These are phyloP conservation scores for Globisporangium yorkense DNA, from an alignment of 352 stramenopile genomes.

Conservation along the genomic window DNA sequence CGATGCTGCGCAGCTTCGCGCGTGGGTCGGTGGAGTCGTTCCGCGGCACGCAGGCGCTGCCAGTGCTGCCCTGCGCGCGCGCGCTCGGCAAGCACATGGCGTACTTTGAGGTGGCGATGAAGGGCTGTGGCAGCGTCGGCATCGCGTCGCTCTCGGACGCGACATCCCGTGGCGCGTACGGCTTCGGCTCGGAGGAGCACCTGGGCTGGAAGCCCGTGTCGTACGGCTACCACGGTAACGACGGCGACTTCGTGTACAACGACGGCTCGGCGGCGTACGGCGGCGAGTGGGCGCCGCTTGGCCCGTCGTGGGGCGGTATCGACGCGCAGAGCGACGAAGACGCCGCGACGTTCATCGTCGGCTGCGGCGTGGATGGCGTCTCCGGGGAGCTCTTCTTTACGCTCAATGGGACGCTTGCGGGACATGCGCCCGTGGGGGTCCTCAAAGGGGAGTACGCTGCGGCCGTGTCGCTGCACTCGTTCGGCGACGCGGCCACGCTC, in stretches of 20 bases:
- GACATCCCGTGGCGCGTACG: constrained; percentile 49
- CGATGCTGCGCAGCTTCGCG: constrained; percentile 74
- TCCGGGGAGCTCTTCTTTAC: constrained; percentile 74
- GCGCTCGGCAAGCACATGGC: constrained; percentile 46
- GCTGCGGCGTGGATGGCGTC: constrained; percentile 61
- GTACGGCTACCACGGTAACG: constrained; percentile 83
- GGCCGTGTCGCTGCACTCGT: constrained; percentile 74
- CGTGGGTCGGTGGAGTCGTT: constrained; percentile 69
- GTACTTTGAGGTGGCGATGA: constrained; percentile 79
- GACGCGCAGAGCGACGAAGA: constrained; percentile 21
- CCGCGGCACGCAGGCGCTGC: constrained; percentile 43
- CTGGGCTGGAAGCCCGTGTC: constrained; percentile 78
- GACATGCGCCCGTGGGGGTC: constrained; percentile 31
- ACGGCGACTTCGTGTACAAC: constrained; percentile 84
- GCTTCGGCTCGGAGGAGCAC: constrained; percentile 78
- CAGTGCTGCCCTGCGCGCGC: constrained; percentile 42
- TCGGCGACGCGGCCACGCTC: constrained; percentile 59
- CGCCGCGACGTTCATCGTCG: constrained; percentile 39
- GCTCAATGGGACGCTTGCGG: constrained; percentile 64
- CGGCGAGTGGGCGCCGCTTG: constrained; percentile 66
- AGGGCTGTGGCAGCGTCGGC: constrained; percentile 72
- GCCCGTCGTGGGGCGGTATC: constrained; percentile 51
- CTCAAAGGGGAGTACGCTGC: constrained; percentile 58
- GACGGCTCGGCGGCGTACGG: constrained; percentile 60
- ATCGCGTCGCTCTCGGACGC: constrained; percentile 61